Evolutionary conservation across 352 stramenopile genomes (phyloP).

Genomic region (Pythium aquatile): DNA sequence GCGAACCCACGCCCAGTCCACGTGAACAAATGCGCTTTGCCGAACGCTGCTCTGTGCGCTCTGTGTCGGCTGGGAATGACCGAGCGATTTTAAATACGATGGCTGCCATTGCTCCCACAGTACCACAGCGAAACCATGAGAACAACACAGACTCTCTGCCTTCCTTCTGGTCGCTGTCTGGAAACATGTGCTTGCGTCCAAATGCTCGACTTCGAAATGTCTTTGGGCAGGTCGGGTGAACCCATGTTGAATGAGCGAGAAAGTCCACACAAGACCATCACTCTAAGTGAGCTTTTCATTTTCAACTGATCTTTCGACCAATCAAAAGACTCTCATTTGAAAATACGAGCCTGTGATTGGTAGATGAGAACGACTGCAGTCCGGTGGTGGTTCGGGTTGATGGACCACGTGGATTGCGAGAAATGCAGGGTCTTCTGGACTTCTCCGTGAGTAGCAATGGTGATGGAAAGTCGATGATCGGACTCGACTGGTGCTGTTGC

Average conservation of each 20-base stretch:
- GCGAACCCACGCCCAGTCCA: constrained; percentile 3
- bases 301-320: background rate
- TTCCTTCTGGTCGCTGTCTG: background rate
- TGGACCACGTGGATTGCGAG: background rate
- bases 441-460: constrained; percentile 5
- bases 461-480: background rate
- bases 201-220: background rate
- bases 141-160: constrained; percentile 7
- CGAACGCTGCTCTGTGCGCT: constrained; percentile 2
- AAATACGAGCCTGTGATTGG: background rate
- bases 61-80: constrained; percentile 10
- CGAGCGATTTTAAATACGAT: background rate
- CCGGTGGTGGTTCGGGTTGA: background rate
- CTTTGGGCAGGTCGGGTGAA: background rate
- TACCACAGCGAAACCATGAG: background rate
- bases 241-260: constrained; percentile 5
- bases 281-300: constrained; percentile 4
- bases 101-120: constrained; percentile 1
- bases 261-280: constrained; percentile 17
- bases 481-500: background rate
- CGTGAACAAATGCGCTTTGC: background rate
- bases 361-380: background rate
- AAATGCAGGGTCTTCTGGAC: background rate
- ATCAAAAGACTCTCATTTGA: background rate
- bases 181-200: constrained; percentile 4